phyloP scores from a whole-genome alignment of 116 monocot genomes.

The Phalaenopsis hybrid region DNA sequence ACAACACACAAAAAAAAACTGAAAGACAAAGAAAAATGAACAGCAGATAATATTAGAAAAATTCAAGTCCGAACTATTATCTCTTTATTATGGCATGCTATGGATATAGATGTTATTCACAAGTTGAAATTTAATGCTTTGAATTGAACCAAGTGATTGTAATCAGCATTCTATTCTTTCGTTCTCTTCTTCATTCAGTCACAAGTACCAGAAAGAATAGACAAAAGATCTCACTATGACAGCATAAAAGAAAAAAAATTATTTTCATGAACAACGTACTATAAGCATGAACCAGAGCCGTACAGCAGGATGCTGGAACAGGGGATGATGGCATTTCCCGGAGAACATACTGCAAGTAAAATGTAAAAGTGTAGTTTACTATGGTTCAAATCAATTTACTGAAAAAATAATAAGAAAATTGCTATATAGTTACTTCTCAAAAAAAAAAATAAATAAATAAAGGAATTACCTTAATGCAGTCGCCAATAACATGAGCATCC shows the following conservation, averaged over 20 bases:
- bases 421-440: not conserved
- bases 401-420: not conserved
- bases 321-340: constrained; percentile 87
- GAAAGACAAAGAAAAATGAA: no score
- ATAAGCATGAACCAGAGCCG: constrained; percentile 70
- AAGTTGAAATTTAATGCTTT: no score
- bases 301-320: constrained; percentile 90
- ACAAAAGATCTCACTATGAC: not conserved
- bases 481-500: constrained; percentile 97
- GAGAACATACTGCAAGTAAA: constrained; percentile 61
- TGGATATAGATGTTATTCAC: no score
- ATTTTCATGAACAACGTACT: constrained; percentile 41
- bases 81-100: no score
- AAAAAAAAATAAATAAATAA: not conserved
- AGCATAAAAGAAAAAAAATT: not conserved
- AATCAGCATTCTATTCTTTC: not conserved
- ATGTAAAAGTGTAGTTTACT: not conserved
- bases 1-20: no score
- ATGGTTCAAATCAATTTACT: constrained; percentile 7
- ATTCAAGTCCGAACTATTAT: no score
- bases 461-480: constrained; percentile 86
- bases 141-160: not conserved
- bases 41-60: no score
- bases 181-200: not conserved
- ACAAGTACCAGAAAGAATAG: not conserved